Conservation (phyloP, 2,329 filamentous ascomycete species). For the Ceratocystis colombiana region DNA sequence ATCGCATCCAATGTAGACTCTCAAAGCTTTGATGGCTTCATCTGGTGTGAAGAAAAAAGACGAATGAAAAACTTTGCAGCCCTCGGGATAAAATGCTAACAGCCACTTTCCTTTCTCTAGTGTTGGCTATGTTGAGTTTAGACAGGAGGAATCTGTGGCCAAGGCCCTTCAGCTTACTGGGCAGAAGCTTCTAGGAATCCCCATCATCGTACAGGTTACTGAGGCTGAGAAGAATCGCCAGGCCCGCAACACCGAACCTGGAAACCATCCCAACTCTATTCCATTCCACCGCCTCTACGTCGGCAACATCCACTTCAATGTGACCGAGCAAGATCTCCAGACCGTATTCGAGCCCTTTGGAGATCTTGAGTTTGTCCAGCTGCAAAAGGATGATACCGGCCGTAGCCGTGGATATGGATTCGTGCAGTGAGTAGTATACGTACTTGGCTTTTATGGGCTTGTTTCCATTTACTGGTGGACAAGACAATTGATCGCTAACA, state of each 20-base stretch:
- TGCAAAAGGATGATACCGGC: constrained; percentile 89
- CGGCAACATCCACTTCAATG: constrained; percentile 98
- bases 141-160: constrained; percentile 84
- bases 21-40: too few relatives aligned
- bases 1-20: too few relatives aligned
- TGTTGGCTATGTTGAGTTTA: constrained; percentile 99
- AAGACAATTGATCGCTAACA: constrained; percentile 32
- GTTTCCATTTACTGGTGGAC: too few relatives aligned
- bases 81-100: constrained; percentile 33
- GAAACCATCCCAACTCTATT: constrained; percentile 65
- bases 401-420: constrained; percentile 95
- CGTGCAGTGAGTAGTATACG: constrained; percentile 66
- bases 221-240: constrained; percentile 99
- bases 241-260: constrained; percentile 68
- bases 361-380: constrained; percentile 91
- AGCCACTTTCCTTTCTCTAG: constrained; percentile 38
- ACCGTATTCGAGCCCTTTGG: constrained; percentile 97
- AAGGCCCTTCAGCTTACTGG: constrained; percentile 95
- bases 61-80: too few relatives aligned
- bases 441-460: not conserved
- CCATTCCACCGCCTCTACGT: constrained; percentile 98
- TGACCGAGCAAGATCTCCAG: constrained; percentile 89
- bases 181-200: constrained; percentile 96
- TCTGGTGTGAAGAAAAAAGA: too few relatives aligned
- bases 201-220: constrained; percentile 94